A percentile compares a stretch with the other conserved stretches of the same genome.
phyloP scores from a whole-genome alignment of 352 stramenopile genomes.

The Thalassiosira pacifica region DNA sequence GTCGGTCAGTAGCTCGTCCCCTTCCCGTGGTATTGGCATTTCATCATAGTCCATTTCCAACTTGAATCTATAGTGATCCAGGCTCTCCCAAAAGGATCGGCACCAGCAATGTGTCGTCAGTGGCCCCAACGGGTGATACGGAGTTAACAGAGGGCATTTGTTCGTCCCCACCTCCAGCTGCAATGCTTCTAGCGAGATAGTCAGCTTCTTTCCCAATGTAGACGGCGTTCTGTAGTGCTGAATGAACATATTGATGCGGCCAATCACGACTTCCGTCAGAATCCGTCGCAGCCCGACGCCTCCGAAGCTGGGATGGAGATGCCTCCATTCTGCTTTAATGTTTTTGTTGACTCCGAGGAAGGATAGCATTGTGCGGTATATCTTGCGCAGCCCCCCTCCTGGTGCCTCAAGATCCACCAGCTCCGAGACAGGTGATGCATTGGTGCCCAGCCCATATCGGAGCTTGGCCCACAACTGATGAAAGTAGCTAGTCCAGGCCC shows the following conservation, averaged over 20 bases:
- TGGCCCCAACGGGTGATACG: not conserved
- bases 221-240: not conserved
- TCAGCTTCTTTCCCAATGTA: not conserved
- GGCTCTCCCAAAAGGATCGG: conserved; percentile 21
- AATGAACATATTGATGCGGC: conserved; percentile 11
- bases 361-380: not conserved
- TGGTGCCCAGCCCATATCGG: conserved; percentile 19
- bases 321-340: conserved; percentile 8
- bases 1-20: conserved; percentile 12
- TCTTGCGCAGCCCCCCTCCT: not conserved
- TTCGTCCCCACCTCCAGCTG: not conserved
- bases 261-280: not conserved
- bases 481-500: conserved; percentile 39
- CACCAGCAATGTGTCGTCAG: conserved; percentile 23
- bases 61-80: not conserved
- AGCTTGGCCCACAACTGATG: conserved; percentile 36
- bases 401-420: not conserved
- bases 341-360: conserved; percentile 8
- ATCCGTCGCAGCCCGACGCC: conserved; percentile 4
- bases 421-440: not conserved
- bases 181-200: not conserved
- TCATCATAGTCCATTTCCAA: conserved; percentile 32
- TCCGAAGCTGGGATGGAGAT: conserved; percentile 13
- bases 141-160: not conserved
- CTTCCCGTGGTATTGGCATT: not conserved